Evolutionary conservation across 1,284 basidiomycete species (phyloP), one percentile per base, ranked within the genome.

Genomic region (Ganoderma boninense): DNA sequence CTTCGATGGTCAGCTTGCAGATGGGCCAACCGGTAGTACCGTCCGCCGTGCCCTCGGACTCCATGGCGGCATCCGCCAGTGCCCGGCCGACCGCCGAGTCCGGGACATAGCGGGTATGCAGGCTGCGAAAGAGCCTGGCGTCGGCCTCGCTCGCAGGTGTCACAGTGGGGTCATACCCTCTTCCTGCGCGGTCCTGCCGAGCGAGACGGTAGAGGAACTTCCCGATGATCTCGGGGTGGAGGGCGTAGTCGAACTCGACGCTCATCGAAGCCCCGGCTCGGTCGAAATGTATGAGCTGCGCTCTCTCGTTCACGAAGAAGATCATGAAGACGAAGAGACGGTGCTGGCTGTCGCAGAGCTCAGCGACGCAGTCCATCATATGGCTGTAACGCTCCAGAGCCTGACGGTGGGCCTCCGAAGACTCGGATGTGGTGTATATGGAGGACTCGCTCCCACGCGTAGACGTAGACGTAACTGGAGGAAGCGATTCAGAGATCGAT

Each of bases 191-290:
- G 18, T 6, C 8, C 3, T 11, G 10, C 2, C 20, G 16, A 20
- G 63, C 59, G 57, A 68, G 69, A 3, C 73, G 69, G 62, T 67
- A 73, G 14, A 76, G 32, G 63, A 74, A 71, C 26, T 66, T 64
- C 11, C 61, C 56, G 8, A 76, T 65, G 14, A 69, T 6, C 11
- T 59, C 56, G 0, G 72, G 72, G 20, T 69, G 46, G n/a, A 65
- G n/a, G 16, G 61, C 29, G 54, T 70, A 71, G 65, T 73, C 49
- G 65, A 76, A 73, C 13, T 43, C 26, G 4, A 0, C 0, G 3
- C 60, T 26, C n/a, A 62, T 16, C 16, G 18, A 23, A 1, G 32
- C 38, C 7, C 61, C 66, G 1, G 60, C 8, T 2, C 66, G 14
- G n/a, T 67, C 66, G 16, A 42, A 67, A 29, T 61, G 60, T 11